Conservation (phyloP, 2,329 filamentous ascomycete species). For the Penicillium sp. region DNA sequence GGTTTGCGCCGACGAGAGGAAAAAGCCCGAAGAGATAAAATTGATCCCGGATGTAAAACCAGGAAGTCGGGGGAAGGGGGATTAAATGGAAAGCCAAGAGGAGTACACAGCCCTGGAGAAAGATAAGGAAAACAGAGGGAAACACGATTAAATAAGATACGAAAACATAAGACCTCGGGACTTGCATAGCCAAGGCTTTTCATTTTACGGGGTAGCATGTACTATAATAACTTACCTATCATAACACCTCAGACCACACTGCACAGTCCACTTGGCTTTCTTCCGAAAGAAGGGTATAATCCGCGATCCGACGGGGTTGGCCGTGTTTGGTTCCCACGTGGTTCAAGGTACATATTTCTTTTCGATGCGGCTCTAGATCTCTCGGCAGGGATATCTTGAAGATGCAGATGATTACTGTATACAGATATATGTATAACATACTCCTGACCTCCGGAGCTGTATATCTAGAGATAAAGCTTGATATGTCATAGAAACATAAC, state of each 20-base stretch:
- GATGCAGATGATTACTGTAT: background rate
- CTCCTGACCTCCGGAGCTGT: too few species aligned
- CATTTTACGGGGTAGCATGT: background rate
- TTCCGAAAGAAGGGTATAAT: background rate
- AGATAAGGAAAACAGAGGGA: background rate
- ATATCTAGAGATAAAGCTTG: background rate
- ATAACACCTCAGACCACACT: background rate
- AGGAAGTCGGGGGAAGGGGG: background rate
- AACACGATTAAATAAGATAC: background rate
- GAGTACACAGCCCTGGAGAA: background rate
- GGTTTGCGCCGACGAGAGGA: background rate
- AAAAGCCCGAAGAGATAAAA: background rate
- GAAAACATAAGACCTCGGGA: background rate
- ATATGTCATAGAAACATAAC: constrained; percentile 3
- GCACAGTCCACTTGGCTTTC: background rate
- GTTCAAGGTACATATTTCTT: background rate
- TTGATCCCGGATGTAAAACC: background rate
- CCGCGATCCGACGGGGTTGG: background rate
- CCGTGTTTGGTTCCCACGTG: too few species aligned
- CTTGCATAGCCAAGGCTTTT: background rate
- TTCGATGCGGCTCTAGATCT: background rate
- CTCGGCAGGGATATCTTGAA: background rate
- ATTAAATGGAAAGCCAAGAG: background rate
- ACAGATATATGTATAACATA: too few species aligned
- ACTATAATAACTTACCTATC: background rate